Percentiles rank a stretch among this genome's conserved stretches.
Evolutionary conservation across 1,284 basidiomycete species (phyloP).

Genomic region (Austroboletus rostrupii): DNA sequence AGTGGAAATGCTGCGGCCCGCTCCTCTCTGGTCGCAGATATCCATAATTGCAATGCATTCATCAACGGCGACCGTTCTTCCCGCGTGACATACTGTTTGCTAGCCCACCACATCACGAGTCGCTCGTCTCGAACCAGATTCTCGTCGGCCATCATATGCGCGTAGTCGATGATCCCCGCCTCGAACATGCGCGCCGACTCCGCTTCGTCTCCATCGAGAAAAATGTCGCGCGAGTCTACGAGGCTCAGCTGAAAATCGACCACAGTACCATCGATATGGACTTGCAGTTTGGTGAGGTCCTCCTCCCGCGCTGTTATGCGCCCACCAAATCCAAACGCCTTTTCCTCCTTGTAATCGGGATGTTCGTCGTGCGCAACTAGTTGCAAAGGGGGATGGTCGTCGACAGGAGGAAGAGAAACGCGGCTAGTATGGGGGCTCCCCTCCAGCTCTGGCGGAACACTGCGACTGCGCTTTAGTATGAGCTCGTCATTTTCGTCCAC

Average conservation of each 20-base stretch:
- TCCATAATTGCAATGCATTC: slow-evolving; percentile 57
- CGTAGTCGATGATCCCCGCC: slow-evolving; percentile 50
- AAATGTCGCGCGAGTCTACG: slow-evolving; percentile 31
- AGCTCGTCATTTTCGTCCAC: slow-evolving; percentile 24
- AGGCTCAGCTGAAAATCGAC: slow-evolving; percentile 64
- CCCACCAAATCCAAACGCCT: slow-evolving; percentile 47
- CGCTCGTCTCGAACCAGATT: slow-evolving; percentile 49
- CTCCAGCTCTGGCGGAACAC: slow-evolving; percentile 52
- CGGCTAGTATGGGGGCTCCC: slow-evolving; percentile 36
- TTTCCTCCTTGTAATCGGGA: slow-evolving; percentile 5
- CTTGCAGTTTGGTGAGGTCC: slow-evolving; percentile 52
- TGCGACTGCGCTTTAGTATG: slow-evolving; percentile 42
- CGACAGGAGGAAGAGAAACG: slow-evolving; percentile 32
- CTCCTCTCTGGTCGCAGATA: slow-evolving; percentile 39
- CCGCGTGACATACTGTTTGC: slow-evolving; percentile 63
- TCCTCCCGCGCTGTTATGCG: slow-evolving; percentile 45
- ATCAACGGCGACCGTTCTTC: slow-evolving; percentile 62
- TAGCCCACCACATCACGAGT: slow-evolving; percentile 65
- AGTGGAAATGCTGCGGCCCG: slow-evolving; percentile 14
- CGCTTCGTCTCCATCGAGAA: slow-evolving; percentile 43
- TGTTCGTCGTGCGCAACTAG: not conserved
- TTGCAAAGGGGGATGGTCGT: slow-evolving; percentile 24
- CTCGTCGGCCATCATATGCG: slow-evolving; percentile 53
- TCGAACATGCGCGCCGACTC: slow-evolving; percentile 54
- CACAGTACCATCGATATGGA: slow-evolving; percentile 52